Conservation (phyloP, 148 eudicot genomes). For the Amaranthus cruentus region DNA sequence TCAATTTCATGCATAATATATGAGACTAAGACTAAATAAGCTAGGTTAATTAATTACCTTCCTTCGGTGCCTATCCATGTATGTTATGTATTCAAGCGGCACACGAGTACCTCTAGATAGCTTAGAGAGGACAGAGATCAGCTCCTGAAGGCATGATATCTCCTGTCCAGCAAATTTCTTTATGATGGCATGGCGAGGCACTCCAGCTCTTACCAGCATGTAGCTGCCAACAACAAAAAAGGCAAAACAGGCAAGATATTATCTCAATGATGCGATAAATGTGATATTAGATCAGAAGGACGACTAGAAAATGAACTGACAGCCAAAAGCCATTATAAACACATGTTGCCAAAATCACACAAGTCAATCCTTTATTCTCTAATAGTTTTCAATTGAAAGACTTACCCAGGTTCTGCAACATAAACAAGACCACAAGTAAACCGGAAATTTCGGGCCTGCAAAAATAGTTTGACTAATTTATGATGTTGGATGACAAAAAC, state of each 20-base stretch:
- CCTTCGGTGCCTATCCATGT: slow-evolving; percentile 72
- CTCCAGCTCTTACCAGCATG: slow-evolving; percentile 91
- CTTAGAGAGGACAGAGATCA: slow-evolving; percentile 64
- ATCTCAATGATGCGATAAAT: background rate
- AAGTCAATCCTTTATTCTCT: background rate
- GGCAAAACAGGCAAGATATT: background rate
- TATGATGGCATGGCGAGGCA: slow-evolving; percentile 93
- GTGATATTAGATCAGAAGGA: background rate
- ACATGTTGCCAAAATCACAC: background rate
- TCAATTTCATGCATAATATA: background rate
- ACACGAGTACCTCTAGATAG: slow-evolving; percentile 77
- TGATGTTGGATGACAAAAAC: background rate
- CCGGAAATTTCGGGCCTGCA: slow-evolving; percentile 93
- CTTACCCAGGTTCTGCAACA: slow-evolving; percentile 96
- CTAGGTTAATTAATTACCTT: slow-evolving; percentile 45
- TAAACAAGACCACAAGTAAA: slow-evolving; percentile 95
- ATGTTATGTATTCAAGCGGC: slow-evolving; percentile 81
- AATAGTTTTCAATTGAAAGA: background rate
- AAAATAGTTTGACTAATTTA: slow-evolving; percentile 7
- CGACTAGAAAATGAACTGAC: background rate
- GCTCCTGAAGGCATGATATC: slow-evolving; percentile 60
- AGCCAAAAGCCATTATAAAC: background rate
- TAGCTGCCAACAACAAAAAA: slow-evolving; percentile 42
- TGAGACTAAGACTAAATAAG: background rate
- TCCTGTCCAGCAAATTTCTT: slow-evolving; percentile 84